Conservation (phyloP, 108 stramenopile species). For the Epithemia pelagica region DNA sequence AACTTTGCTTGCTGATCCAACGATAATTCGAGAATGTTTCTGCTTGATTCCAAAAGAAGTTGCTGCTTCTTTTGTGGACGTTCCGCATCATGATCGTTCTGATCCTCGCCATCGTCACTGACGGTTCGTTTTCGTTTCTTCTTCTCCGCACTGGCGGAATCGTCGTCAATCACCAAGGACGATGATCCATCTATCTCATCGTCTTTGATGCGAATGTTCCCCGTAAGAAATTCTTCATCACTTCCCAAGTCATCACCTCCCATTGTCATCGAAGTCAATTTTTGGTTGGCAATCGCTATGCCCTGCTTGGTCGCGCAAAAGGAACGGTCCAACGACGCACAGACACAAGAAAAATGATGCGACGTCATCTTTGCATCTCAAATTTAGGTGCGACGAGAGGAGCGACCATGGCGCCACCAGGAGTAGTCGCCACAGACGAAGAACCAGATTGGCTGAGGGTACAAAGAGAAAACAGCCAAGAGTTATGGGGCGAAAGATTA, state of each 20-base stretch:
- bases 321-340: too few species aligned
- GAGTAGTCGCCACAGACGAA: not conserved
- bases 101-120: not conserved
- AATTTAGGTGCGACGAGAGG: too few species aligned
- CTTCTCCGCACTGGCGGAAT: slow-evolving; percentile 1
- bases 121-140: not conserved
- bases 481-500: slow-evolving; percentile 41
- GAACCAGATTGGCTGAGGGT: not conserved
- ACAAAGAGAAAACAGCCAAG: not conserved
- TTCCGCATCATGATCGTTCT: not conserved
- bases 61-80: not conserved
- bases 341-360: too few species aligned
- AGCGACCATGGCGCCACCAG: not conserved
- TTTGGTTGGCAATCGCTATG: not conserved
- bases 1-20: not conserved
- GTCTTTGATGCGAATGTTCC: not conserved
- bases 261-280: slow-evolving; percentile 24
- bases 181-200: slow-evolving; percentile 11
- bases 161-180: not conserved
- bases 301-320: too few species aligned
- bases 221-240: slow-evolving; percentile 62
- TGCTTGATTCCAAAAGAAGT: not conserved
- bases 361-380: too few species aligned
- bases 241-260: slow-evolving; percentile 82
- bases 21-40: not conserved